Conservation (phyloP, 352 stramenopile species). For the Pythium insidiosum region DNA sequence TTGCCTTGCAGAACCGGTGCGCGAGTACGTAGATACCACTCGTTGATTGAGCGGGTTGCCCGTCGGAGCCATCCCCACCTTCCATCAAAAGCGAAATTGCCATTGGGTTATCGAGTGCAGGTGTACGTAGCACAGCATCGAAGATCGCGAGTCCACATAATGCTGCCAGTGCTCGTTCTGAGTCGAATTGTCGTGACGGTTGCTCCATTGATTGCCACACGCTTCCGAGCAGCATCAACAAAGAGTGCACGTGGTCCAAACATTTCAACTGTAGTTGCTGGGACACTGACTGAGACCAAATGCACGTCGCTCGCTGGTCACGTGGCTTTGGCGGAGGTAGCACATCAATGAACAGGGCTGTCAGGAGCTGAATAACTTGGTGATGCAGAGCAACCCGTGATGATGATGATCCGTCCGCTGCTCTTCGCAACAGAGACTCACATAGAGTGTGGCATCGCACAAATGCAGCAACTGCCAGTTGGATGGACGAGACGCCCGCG, state of each 20-base stretch:
- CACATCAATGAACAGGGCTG: constrained; percentile 73
- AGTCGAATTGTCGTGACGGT: constrained; percentile 81
- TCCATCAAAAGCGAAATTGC: constrained; percentile 80
- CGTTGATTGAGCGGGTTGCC: no score
- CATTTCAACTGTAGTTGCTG: constrained; percentile 81
- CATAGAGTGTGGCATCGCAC: constrained; percentile 72
- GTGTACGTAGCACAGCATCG: constrained; percentile 72
- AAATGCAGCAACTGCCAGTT: constrained; percentile 70
- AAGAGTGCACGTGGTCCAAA: constrained; percentile 61
- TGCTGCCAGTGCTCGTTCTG: constrained; percentile 68
- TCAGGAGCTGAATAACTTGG: constrained; percentile 85
- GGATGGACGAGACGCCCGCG: constrained; percentile 65
- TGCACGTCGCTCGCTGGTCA: constrained; percentile 25
- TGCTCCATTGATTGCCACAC: constrained; percentile 88
- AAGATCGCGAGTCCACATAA: constrained; percentile 76
- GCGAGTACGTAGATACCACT: constrained; percentile 74
- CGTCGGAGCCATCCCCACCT: no score
- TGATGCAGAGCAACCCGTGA: constrained; percentile 84
- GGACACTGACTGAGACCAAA: constrained; percentile 65
- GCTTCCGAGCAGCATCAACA: constrained; percentile 72
- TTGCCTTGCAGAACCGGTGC: constrained; percentile 82
- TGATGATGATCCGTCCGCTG: constrained; percentile 83
- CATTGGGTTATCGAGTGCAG: constrained; percentile 60
- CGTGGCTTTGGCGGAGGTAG: constrained; percentile 52
- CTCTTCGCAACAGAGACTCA: constrained; percentile 68